Conservation (phyloP, 257 asterid genomes). For the Capsicum baccatum region DNA sequence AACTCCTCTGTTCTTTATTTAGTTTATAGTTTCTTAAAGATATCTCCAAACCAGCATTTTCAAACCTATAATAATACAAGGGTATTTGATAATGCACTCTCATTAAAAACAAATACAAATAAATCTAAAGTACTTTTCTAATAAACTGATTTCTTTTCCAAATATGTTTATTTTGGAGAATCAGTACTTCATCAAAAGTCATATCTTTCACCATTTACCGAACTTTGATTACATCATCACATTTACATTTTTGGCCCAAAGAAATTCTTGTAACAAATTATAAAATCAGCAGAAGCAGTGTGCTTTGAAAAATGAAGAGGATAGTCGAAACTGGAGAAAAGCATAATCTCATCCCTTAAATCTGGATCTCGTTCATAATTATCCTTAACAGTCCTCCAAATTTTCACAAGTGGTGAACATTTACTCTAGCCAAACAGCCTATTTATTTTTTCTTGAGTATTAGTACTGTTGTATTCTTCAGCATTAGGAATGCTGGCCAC, state of each 20-base stretch:
- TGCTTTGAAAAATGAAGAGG: neutral
- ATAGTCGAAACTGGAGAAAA: neutral
- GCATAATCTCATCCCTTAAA: neutral
- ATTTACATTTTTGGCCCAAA: neutral
- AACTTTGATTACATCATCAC: neutral
- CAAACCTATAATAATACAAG: conserved; percentile 19
- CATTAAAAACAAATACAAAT: neutral
- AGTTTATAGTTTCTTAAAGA: neutral
- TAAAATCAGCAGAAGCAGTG: neutral
- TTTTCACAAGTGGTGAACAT: neutral
- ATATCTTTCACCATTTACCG: neutral
- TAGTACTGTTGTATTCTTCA: too few species aligned
- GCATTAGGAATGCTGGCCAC: too few species aligned
- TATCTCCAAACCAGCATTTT: neutral
- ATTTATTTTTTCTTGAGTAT: neutral
- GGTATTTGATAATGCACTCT: neutral
- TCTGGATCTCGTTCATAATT: neutral
- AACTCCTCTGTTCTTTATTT: conserved; percentile 18
- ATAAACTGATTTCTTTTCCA: neutral
- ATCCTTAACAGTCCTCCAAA: conserved; percentile 3
- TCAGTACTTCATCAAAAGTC: neutral
- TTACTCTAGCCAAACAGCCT: neutral
- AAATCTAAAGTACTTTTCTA: conserved; percentile 18
- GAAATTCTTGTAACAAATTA: neutral
- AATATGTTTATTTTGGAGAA: conserved; percentile 18